Conservation (phyloP, 768 basidiomycete genomes). For the Russula sp. region DNA sequence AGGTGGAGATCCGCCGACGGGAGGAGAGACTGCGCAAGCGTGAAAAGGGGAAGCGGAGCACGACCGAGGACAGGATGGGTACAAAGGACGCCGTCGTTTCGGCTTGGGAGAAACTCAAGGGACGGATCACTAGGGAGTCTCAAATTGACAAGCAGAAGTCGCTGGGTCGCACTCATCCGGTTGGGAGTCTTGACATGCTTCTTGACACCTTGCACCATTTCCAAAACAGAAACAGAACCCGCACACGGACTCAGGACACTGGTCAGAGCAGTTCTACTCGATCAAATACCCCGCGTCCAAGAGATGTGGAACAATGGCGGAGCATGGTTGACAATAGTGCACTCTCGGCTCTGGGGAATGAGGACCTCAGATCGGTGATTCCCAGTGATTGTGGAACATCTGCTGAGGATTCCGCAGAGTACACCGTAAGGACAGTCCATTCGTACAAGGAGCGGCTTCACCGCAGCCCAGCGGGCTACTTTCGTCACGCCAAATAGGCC, state of each 20-base stretch:
- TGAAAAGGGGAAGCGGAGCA: not conserved
- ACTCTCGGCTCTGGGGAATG: no score
- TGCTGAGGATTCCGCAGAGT: conserved; percentile 9
- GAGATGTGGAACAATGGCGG: not conserved
- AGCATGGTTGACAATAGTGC: not conserved
- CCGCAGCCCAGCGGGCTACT: conserved; percentile 10
- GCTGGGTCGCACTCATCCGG: not conserved
- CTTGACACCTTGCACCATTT: not conserved
- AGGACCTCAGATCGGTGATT: not conserved
- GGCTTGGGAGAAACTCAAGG: conserved; percentile 9
- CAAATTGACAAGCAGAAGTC: not conserved
- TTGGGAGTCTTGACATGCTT: no score
- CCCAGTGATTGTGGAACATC: conserved; percentile 8
- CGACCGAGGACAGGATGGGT: not conserved
- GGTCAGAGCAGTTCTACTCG: not conserved
- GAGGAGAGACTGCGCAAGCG: not conserved
- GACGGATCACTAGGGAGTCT: not conserved
- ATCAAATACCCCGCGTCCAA: not conserved
- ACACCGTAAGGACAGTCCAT: conserved; percentile 1
- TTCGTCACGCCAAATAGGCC: not conserved
- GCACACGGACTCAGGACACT: not conserved
- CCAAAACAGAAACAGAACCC: not conserved
- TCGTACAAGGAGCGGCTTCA: conserved; percentile 10
- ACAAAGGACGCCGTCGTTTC: conserved; percentile 1
- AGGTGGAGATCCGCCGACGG: not conserved